These are phyloP conservation scores for Amanita jacksonii DNA, from an alignment of 768 basidiomycete species.

Conservation along the genomic window DNA sequence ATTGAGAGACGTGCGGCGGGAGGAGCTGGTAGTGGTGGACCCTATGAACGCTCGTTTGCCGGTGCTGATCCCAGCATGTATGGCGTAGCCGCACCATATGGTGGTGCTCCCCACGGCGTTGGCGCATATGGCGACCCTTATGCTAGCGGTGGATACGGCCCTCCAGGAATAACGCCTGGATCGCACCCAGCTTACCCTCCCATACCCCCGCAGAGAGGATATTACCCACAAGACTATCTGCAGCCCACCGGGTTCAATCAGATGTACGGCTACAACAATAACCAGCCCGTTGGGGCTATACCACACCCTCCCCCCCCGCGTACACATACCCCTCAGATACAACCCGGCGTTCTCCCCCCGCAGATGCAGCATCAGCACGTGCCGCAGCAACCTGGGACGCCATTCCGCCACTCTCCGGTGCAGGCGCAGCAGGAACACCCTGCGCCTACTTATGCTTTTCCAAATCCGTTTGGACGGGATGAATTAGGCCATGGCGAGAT, in stretches of 20 bases:
- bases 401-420: too few relatives aligned
- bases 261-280: too few relatives aligned
- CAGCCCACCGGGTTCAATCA: conserved; percentile 1
- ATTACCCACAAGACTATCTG: conserved; percentile 5
- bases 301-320: neutral
- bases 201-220: conserved; percentile 3
- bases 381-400: too few relatives aligned
- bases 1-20: conserved; percentile 36
- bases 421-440: too few relatives aligned
- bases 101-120: neutral
- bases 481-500: too few relatives aligned
- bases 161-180: too few relatives aligned
- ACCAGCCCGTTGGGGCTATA: neutral
- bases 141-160: conserved; percentile 1
- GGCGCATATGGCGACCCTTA: neutral
- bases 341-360: too few relatives aligned
- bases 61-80: neutral
- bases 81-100: neutral
- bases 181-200: conserved; percentile 1
- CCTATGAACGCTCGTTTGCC: conserved; percentile 12
- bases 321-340: neutral
- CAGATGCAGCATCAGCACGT: too few relatives aligned
- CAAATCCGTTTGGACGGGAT: too few relatives aligned
- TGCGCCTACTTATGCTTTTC: too few relatives aligned
- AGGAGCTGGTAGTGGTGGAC: neutral